Percentiles rank a stretch among this genome's conserved stretches.
Conservation (phyloP, 164 flowering plant species). For the Aristolochia contorta region DNA sequence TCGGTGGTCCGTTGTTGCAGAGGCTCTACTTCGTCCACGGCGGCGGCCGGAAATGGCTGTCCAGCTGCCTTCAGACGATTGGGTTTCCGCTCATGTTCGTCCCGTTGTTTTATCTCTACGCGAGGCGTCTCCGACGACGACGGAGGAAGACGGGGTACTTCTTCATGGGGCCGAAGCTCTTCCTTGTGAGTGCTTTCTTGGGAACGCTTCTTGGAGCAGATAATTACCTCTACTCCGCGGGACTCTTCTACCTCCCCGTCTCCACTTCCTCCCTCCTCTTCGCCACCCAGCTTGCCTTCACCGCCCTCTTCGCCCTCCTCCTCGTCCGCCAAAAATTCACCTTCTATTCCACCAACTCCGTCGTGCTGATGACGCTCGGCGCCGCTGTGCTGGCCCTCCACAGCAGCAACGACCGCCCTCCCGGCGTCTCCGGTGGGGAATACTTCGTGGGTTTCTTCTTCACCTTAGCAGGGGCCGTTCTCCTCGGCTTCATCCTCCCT, state of each 20-base stretch:
- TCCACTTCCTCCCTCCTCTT: slow-evolving; percentile 16
- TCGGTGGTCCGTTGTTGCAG: slow-evolving; percentile 15
- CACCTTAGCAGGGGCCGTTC: slow-evolving; percentile 8
- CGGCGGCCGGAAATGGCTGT: slow-evolving; percentile 22
- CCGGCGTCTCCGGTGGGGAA: slow-evolving; percentile 6
- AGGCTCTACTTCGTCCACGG: slow-evolving; percentile 24
- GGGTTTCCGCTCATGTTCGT: slow-evolving; percentile 18
- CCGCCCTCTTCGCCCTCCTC: slow-evolving; percentile 16
- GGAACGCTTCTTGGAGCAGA: slow-evolving; percentile 8
- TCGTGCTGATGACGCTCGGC: slow-evolving; percentile 12
- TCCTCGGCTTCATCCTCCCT: slow-evolving; percentile 13
- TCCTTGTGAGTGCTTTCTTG: background rate
- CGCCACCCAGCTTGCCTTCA: slow-evolving; percentile 18
- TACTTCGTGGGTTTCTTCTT: slow-evolving; percentile 18
- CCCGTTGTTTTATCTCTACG: slow-evolving; percentile 14
- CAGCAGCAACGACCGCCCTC: slow-evolving; percentile 12
- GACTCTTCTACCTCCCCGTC: slow-evolving; percentile 10
- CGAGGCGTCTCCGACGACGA: background rate
- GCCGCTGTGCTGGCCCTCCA: slow-evolving; percentile 13
- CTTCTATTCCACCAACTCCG: slow-evolving; percentile 13
- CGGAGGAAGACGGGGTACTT: background rate
- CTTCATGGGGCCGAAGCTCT: background rate
- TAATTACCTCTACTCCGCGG: slow-evolving; percentile 8
- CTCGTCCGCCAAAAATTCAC: slow-evolving; percentile 21
- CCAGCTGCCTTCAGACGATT: slow-evolving; percentile 16